Conservation (phyloP, 2,329 filamentous ascomycete species). For the Cladobotryum protrusum region DNA sequence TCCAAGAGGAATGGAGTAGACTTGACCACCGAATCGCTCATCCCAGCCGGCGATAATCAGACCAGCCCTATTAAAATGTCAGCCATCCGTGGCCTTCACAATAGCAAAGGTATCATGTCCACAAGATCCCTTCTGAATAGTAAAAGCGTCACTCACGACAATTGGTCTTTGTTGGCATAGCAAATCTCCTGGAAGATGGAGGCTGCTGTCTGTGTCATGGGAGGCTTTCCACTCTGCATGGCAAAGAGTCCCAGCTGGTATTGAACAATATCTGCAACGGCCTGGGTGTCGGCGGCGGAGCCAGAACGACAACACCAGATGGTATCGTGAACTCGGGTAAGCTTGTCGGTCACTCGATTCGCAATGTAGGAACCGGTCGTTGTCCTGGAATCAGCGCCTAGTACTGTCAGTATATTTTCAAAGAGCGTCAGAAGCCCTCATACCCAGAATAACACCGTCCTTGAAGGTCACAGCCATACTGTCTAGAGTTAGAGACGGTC, state of each 20-base stretch:
- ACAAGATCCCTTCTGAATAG: neutral
- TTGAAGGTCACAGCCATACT: conserved; percentile 99
- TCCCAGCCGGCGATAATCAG: conserved; percentile 99
- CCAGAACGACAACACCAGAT: conserved; percentile 99
- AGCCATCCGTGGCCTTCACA: conserved; percentile 6
- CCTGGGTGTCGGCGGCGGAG: conserved; percentile 95
- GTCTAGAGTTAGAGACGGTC: conserved; percentile 22
- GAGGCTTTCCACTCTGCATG: conserved; percentile 80
- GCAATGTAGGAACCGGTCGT: conserved; percentile 98
- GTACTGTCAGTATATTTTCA: conserved; percentile 9
- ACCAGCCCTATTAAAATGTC: conserved; percentile 59
- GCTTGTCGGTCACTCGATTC: conserved; percentile 98
- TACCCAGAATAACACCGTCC: conserved; percentile 89
- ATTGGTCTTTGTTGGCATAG: conserved; percentile 91
- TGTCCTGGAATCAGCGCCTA: conserved; percentile 90
- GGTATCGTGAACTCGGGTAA: conserved; percentile 96
- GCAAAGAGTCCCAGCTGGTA: conserved; percentile 93
- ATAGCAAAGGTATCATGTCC: too few relatives aligned
- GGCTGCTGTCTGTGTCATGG: conserved; percentile 91
- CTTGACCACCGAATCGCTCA: conserved; percentile 87
- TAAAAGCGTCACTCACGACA: conserved; percentile 58
- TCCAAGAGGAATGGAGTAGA: conserved; percentile 94
- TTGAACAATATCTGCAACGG: conserved; percentile 94
- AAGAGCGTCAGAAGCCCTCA: conserved; percentile 8
- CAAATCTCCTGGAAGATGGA: conserved; percentile 97